Evolutionary conservation across 495 filamentous ascomycete species (phyloP), one percentile per base, ranked within the genome.

Genomic region (Aspergillus biplanus): DNA sequence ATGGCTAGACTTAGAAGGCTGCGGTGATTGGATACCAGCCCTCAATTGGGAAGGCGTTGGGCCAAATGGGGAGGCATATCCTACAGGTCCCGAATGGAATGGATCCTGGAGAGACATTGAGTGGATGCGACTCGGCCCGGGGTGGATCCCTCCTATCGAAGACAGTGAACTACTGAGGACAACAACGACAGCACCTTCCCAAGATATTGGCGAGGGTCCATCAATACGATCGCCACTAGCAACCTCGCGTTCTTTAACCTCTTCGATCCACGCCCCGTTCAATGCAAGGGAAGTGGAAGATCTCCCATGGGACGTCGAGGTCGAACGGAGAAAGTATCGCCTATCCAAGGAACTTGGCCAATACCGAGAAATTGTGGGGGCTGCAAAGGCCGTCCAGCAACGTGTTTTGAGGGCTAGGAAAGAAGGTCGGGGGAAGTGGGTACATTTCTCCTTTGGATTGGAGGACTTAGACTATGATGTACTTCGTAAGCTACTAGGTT

Each of bases 1-100:
- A 71, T 93, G 87, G 75, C 82, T 97, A 0, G 92, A 95, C 69
- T 75, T 97, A 13, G 90, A 90, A 61, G 92, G 91, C 15, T 97
- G 92, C 71, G 74, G 73, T 0, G 79, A 82, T 15, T 97, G 93
- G 93, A 69, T 85, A 34, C 72, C 75, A 5, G 90, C 90, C 1
- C 72, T 96, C n/a, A 73, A 67, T 12, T 84, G 80, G 75, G 71
- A 72, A 3, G 78, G 72, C 3, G 59, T 56, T 13, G 72, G 70
- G 6, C 72, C 74, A 4, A 58, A 74, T 16, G 75, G 72, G 1
- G 61, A 69, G 9, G 56, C 66, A 7, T 71, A 74, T 15, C n/a
- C 61, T 13, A 58, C 67, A 13, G 80, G 80, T 0, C 79, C 80
- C 0, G 82, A 84, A 53, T 86, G 82, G 82, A 83, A 80, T 47